Conservation (phyloP, 805 yeast species). For the Metschnikowia koreensis region DNA sequence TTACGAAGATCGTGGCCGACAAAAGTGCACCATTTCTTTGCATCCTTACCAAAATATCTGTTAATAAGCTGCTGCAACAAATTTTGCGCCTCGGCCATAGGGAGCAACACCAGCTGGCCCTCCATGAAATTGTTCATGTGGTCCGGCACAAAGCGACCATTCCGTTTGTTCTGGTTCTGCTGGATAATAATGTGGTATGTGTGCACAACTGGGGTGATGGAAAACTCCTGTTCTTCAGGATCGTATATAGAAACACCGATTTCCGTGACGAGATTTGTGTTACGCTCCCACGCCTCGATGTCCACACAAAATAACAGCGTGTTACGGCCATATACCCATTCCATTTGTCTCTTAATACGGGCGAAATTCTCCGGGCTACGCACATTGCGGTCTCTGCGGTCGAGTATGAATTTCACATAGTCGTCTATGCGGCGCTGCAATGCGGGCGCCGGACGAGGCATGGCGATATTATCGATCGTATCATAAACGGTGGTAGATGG, state of each 20-base stretch:
- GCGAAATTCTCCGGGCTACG: not conserved
- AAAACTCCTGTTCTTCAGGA: conserved; percentile 14
- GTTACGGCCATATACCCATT: conserved; percentile 19
- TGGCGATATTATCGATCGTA: not conserved
- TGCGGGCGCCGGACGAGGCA: not conserved
- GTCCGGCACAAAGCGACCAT: conserved; percentile 24
- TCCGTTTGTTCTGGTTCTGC: conserved; percentile 15
- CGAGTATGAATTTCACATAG: not conserved
- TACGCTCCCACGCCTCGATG: conserved; percentile 25
- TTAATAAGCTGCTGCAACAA: conserved; percentile 13
- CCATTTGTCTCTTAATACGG: conserved; percentile 10
- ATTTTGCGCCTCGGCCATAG: not conserved
- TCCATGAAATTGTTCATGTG: conserved; percentile 20
- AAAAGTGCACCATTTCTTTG: conserved; percentile 16
- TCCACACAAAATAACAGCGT: conserved; percentile 23
- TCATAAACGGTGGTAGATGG: not conserved
- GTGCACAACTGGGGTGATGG: conserved; percentile 18
- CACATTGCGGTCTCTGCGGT: conserved; percentile 1
- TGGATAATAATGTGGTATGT: conserved; percentile 20
- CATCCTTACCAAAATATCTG: conserved; percentile 12
- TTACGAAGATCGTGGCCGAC: conserved; percentile 19
- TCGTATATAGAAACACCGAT: conserved; percentile 25
- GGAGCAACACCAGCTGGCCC: conserved; percentile 18
- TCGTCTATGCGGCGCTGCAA: conserved; percentile 1
- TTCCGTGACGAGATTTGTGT: conserved; percentile 20